Percentiles rank a stretch among this genome's conserved stretches.
phyloP scores from a whole-genome alignment of 352 stramenopile genomes.

The Phytophthora hybrid region DNA sequence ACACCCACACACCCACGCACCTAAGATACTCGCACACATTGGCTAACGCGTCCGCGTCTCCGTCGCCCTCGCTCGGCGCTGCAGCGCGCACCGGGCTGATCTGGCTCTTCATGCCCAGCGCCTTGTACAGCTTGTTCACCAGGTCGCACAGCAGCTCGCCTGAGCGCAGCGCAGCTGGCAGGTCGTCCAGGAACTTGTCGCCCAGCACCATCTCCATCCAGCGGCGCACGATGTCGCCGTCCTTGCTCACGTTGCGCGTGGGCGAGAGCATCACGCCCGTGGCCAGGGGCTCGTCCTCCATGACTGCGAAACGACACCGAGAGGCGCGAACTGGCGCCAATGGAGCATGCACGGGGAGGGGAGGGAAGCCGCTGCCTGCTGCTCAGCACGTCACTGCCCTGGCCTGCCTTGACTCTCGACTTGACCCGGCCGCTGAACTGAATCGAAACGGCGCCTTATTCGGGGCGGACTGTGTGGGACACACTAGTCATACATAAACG shows the following conservation, averaged over 20 bases:
- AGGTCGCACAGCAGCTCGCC: slow-evolving; percentile 73
- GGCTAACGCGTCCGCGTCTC: slow-evolving; percentile 32
- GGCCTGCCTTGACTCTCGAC: slow-evolving; percentile 7
- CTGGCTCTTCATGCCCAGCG: slow-evolving; percentile 81
- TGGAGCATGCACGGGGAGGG: slow-evolving; percentile 23
- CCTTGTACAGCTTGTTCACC: slow-evolving; percentile 77
- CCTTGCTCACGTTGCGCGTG: slow-evolving; percentile 48
- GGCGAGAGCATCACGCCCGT: slow-evolving; percentile 49
- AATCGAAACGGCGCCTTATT: slow-evolving; percentile 22
- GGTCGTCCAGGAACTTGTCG: slow-evolving; percentile 68
- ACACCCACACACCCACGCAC: slow-evolving; percentile 34
- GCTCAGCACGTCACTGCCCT: slow-evolving; percentile 26
- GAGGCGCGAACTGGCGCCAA: slow-evolving; percentile 29
- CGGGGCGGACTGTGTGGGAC: not conserved
- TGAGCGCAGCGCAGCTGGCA: slow-evolving; percentile 65
- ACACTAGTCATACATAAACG: slow-evolving; percentile 7
- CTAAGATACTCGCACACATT: slow-evolving; percentile 77
- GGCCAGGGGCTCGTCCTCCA: slow-evolving; percentile 38
- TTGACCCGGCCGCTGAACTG: slow-evolving; percentile 22
- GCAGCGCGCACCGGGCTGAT: slow-evolving; percentile 34
- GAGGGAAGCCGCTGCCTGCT: slow-evolving; percentile 18
- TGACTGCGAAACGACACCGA: slow-evolving; percentile 19
- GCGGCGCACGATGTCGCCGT: slow-evolving; percentile 77
- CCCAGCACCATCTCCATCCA: slow-evolving; percentile 92
- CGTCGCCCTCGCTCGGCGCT: slow-evolving; percentile 6